A percentile compares a stretch with the other conserved stretches of the same genome.
Evolutionary conservation across 768 basidiomycete genomes (phyloP).

Genomic region (Fistulinella prunicolor): DNA sequence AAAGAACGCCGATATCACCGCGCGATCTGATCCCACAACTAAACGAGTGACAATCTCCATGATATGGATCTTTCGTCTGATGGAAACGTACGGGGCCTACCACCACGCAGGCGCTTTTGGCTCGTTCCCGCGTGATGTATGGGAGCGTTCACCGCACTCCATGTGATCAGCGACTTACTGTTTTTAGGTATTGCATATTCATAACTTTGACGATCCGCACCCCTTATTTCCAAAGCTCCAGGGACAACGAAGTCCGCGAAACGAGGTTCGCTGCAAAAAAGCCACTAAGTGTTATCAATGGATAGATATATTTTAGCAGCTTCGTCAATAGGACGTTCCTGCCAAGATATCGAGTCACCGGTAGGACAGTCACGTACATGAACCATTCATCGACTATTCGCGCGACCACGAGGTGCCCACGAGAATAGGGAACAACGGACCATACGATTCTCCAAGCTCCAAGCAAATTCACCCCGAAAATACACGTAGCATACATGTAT

Average conservation of each 20-base stretch:
- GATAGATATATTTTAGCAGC: no score
- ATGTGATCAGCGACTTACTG: slow-evolving; percentile 1
- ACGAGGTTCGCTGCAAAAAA: background rate
- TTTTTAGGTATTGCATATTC: background rate
- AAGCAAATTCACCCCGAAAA: background rate
- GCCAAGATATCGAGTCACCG: no score
- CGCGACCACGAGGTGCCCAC: no score
- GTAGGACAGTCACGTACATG: no score
- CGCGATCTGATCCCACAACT: slow-evolving; percentile 13
- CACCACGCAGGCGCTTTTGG: background rate
- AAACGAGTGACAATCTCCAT: background rate
- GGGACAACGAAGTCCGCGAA: slow-evolving; percentile 6
- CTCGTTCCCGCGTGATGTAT: background rate
- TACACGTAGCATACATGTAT: background rate
- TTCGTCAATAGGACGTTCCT: no score
- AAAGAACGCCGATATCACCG: background rate
- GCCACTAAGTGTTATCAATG: background rate
- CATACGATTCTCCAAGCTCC: background rate
- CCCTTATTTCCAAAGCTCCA: background rate
- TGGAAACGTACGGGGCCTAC: background rate
- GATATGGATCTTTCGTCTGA: background rate
- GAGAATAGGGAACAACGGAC: no score
- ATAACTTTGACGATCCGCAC: slow-evolving; percentile 17
- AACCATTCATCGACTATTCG: no score
- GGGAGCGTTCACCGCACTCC: background rate